phyloP scores from a whole-genome alignment of 1,284 basidiomycete species.

The Clitocybe nebularis region DNA sequence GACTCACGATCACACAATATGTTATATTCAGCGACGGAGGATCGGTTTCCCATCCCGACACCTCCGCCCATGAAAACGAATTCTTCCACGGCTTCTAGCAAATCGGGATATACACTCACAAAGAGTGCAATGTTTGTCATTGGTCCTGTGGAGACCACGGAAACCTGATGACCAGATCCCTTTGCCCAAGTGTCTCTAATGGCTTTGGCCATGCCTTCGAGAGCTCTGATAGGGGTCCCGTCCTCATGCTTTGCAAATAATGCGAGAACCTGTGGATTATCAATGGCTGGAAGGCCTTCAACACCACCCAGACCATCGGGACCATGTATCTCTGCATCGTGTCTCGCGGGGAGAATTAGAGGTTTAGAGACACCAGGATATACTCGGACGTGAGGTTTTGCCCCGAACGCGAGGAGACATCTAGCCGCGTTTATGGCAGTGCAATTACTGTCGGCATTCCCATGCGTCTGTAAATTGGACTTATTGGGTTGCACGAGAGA shows the following conservation, averaged over 20 bases:
- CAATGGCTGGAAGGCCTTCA: conserved; percentile 56
- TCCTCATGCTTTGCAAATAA: conserved; percentile 40
- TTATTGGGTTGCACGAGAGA: background rate
- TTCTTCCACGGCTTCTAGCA: conserved; percentile 67
- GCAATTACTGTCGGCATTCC: conserved; percentile 62
- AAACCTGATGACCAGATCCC: conserved; percentile 53
- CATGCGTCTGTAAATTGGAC: conserved; percentile 57
- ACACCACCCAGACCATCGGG: conserved; percentile 77
- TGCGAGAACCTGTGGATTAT: conserved; percentile 43
- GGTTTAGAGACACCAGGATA: conserved; percentile 68
- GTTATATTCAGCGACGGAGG: conserved; percentile 81
- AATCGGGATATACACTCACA: conserved; percentile 63
- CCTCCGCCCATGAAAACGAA: conserved; percentile 90
- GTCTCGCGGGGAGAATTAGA: conserved; percentile 46
- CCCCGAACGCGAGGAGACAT: conserved; percentile 68
- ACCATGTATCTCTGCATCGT: conserved; percentile 77
- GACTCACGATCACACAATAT: conserved; percentile 74
- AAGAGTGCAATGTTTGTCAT: conserved; percentile 86
- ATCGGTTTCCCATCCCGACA: conserved; percentile 76
- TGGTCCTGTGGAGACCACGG: conserved; percentile 71
- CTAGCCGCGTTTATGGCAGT: conserved; percentile 72
- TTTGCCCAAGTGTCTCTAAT: conserved; percentile 52
- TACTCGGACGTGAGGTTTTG: conserved; percentile 51
- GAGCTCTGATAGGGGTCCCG: conserved; percentile 42
- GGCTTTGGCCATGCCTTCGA: conserved; percentile 63